Base-by-base conservation (phyloP, 2,329 filamentous ascomycete species). In the Emmonsia crescens region DNA sequence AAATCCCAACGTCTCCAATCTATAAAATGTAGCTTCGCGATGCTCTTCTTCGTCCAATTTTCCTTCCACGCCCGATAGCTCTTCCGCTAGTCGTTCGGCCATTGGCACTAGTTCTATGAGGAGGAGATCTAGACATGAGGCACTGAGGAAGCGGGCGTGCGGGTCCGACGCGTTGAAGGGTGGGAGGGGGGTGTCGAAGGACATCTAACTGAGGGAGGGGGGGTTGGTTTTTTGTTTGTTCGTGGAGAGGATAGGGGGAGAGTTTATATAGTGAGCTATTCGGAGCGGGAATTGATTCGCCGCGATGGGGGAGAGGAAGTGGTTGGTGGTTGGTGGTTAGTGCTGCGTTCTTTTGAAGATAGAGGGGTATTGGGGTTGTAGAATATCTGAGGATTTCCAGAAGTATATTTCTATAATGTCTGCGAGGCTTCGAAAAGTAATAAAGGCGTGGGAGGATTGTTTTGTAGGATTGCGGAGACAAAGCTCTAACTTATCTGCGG, bases 31-130 rank as follows among this genome's bases (percentile, higher is more conserved):
- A 9, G 89, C 88, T 71, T 97, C 93, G 60, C 89, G 80, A 70
- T 89, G 83, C 74, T 94, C 89, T 56, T 96, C 91, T n/a, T 75
- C 75, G 60, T 76, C 73, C 60, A 71, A 67, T 36, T 66, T 66
- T 29, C 67, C 69, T 5, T 72, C 71, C 2, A 70, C 64, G 2
- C 64, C 63, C 5, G 68, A 66, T 6, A 91, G 80, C 70, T 94
- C 87, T 70, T 86, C 84, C 27, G 90, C 87, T 64, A 97, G 82
- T 66, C 94, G 86, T 75, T 95, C 91, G 5, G 93, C 89, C 80
- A 97, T 88, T 46, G 94, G 94, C 19, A 99, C 94, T 61, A 99
- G 85, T 79, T 99, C 94, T 73, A 97, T 97, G 68, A 99, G 84
- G 61, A 99, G 84, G 68, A 99, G 88, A 76, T 99, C 94, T 69